These are phyloP conservation scores for Rhodotorula sp. DNA, from an alignment of 1,284 basidiomycete genomes.

Conservation along the genomic window DNA sequence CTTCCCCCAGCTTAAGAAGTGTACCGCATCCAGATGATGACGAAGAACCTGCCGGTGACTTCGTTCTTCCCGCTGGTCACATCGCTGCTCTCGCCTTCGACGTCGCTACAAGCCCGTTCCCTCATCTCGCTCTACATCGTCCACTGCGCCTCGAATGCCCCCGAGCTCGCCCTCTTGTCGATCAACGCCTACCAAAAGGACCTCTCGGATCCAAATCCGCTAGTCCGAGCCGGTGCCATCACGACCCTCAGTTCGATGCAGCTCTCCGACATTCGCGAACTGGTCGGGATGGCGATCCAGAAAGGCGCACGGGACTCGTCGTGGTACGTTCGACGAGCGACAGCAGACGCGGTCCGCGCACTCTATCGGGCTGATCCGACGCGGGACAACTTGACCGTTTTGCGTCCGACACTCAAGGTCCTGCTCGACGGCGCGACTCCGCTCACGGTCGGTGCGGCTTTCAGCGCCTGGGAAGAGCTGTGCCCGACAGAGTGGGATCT, in stretches of 20 bases:
- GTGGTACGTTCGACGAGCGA: conserved; percentile 46
- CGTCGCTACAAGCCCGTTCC: conserved; percentile 82
- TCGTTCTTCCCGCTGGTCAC: conserved; percentile 91
- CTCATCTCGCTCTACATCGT: conserved; percentile 97
- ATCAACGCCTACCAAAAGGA: conserved; percentile 99
- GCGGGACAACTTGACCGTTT: conserved; percentile 46
- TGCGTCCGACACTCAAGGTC: conserved; percentile 71
- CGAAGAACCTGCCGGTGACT: conserved; percentile 86
- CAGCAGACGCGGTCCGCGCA: conserved; percentile 39
- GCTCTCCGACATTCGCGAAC: conserved; percentile 43
- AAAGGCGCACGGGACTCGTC: conserved; percentile 41
- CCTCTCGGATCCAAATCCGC: conserved; percentile 83
- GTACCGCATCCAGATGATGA: conserved; percentile 66
- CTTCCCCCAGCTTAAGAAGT: too few relatives aligned
- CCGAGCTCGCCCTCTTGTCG: conserved; percentile 90
- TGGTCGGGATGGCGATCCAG: conserved; percentile 44
- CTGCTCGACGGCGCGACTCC: conserved; percentile 81
- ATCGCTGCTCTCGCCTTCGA: conserved; percentile 46
- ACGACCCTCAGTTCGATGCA: conserved; percentile 44
- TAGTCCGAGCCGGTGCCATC: conserved; percentile 54
- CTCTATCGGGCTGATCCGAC: conserved; percentile 23
- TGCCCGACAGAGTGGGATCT: conserved; percentile 78
- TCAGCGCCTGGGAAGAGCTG: conserved; percentile 78
- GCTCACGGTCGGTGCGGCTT: conserved; percentile 80
- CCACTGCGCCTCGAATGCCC: conserved; percentile 86